A percentile compares a stretch with the other conserved stretches of the same genome.
phyloP scores from a whole-genome alignment of 2,329 filamentous ascomycete species.

The Cladophialophora psammophila region DNA sequence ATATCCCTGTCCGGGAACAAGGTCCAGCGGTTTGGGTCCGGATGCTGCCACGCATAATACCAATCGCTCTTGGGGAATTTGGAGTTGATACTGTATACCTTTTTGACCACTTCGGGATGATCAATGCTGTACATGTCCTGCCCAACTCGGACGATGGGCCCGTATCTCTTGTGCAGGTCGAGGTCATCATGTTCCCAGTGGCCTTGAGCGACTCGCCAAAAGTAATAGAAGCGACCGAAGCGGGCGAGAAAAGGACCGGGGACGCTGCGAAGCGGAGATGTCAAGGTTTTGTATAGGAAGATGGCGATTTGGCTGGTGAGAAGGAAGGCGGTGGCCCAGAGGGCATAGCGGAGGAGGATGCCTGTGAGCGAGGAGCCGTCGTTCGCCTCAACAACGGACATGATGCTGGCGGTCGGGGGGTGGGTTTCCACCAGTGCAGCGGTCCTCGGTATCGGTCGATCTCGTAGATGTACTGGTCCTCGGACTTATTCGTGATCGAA shows the following conservation, averaged over 20 bases:
- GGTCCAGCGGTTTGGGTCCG: slow-evolving; percentile 58
- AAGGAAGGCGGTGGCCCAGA: slow-evolving; percentile 24
- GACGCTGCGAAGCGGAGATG: slow-evolving; percentile 49
- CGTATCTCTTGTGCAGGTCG: slow-evolving; percentile 35
- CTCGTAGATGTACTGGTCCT: background rate
- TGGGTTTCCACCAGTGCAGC: background rate
- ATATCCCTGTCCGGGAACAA: slow-evolving; percentile 80
- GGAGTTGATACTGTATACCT: slow-evolving; percentile 37
- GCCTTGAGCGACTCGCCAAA: slow-evolving; percentile 48
- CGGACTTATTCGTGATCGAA: no score
- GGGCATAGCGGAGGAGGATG: slow-evolving; percentile 22
- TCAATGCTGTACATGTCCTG: slow-evolving; percentile 38
- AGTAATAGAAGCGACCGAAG: slow-evolving; percentile 56
- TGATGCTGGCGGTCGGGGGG: background rate
- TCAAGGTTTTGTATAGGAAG: slow-evolving; percentile 39
- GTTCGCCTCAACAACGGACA: background rate
- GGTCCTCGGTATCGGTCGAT: background rate
- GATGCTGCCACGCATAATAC: slow-evolving; percentile 66
- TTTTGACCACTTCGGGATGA: slow-evolving; percentile 37
- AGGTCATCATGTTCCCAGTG: slow-evolving; percentile 49
- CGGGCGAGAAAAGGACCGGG: slow-evolving; percentile 57
- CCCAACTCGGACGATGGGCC: slow-evolving; percentile 37
- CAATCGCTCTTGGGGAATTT: slow-evolving; percentile 39
- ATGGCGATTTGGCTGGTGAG: slow-evolving; percentile 17
- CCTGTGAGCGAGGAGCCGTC: background rate